These are phyloP conservation scores for Eucalyptus erythrocorys DNA, from an alignment of 345 rosid genomes.

Conservation along the genomic window DNA sequence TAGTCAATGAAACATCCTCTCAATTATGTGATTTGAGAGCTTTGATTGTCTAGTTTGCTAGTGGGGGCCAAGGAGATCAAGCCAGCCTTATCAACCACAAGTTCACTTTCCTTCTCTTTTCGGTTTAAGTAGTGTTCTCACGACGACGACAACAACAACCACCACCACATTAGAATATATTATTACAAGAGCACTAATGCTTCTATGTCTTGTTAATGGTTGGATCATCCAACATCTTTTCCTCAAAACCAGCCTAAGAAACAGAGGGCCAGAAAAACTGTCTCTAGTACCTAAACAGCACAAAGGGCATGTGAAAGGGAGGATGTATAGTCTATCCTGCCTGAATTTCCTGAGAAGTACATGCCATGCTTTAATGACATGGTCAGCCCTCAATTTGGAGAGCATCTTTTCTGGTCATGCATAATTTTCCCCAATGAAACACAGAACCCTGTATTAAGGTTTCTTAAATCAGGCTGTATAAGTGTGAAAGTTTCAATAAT, in stretches of 20 bases:
- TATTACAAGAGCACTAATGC: not conserved
- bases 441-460: not conserved
- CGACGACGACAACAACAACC: not conserved
- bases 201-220: not conserved
- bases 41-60: not conserved
- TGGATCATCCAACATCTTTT: not conserved
- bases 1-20: not conserved
- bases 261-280: not conserved
- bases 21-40: not conserved
- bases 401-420: not conserved
- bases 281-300: not conserved
- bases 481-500: not conserved
- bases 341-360: not conserved
- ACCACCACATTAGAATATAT: not conserved
- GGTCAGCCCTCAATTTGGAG: not conserved
- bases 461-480: not conserved
- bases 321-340: not conserved
- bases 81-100: not conserved
- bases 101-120: not conserved
- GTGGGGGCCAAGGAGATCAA: not conserved
- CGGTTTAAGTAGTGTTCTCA: not conserved
- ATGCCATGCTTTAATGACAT: not conserved
- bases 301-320: not conserved
- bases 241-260: not conserved
- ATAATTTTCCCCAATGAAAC: not conserved